phyloP scores from a whole-genome alignment of 768 basidiomycete genomes.

The Russula sp. region DNA sequence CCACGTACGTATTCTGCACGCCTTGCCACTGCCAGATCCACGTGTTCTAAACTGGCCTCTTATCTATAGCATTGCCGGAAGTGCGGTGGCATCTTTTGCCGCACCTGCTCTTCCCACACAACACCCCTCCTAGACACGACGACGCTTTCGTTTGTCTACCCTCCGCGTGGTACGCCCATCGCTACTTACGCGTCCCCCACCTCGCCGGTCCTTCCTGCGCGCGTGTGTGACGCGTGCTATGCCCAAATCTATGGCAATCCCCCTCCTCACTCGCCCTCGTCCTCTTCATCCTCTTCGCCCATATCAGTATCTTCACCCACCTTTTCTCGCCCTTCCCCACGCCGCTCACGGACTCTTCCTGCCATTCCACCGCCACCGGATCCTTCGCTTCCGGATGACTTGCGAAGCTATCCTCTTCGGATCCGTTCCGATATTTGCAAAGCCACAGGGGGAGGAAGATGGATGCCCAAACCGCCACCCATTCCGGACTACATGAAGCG shows the following conservation, averaged over 20 bases:
- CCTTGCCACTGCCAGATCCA: slow-evolving; percentile 1
- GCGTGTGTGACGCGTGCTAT: slow-evolving; percentile 74
- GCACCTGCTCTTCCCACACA: slow-evolving; percentile 47
- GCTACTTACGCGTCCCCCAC: slow-evolving; percentile 47
- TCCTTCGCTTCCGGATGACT: slow-evolving; percentile 46
- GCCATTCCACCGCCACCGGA: slow-evolving; percentile 27
- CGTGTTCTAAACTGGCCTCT: neutral
- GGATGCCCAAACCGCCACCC: slow-evolving; percentile 55
- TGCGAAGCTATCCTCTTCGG: slow-evolving; percentile 66
- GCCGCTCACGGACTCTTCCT: slow-evolving; percentile 31
- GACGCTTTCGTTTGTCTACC: slow-evolving; percentile 59
- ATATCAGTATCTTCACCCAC: slow-evolving; percentile 24
- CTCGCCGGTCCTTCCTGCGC: slow-evolving; percentile 48
- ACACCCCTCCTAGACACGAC: slow-evolving; percentile 70
- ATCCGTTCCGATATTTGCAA: slow-evolving; percentile 66
- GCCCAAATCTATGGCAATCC: slow-evolving; percentile 61
- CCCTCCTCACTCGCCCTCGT: slow-evolving; percentile 30
- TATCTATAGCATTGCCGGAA: slow-evolving; percentile 68
- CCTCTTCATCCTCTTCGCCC: slow-evolving; percentile 25
- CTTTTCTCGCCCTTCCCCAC: slow-evolving; percentile 9
- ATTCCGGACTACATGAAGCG: slow-evolving; percentile 39
- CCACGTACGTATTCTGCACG: slow-evolving; percentile 45
- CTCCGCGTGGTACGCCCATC: slow-evolving; percentile 61
- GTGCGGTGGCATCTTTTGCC: slow-evolving; percentile 74
- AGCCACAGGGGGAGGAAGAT: slow-evolving; percentile 70